phyloP scores from a whole-genome alignment of 495 filamentous ascomycete genomes.

The Neurospora discreta region DNA sequence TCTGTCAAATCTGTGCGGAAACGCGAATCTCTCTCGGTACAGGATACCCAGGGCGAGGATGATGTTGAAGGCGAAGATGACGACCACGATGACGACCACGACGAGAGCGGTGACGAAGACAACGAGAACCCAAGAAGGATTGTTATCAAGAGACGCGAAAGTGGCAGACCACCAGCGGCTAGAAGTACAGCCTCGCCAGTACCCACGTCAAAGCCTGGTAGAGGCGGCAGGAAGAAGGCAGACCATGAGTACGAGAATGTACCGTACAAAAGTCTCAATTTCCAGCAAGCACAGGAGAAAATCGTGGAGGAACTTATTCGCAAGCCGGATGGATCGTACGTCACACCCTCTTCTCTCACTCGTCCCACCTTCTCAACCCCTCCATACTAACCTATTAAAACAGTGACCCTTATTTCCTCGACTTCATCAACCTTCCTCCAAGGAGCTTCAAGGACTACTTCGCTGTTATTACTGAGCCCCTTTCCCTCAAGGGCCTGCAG shows the following conservation, averaged over 20 bases:
- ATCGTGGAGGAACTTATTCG: conserved; percentile 58
- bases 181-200: neutral
- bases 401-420: conserved; percentile 41
- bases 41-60: conserved; percentile 14
- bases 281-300: conserved; percentile 75
- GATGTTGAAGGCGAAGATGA: conserved; percentile 17
- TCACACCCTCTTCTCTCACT: conserved; percentile 10
- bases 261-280: conserved; percentile 50
- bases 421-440: conserved; percentile 56
- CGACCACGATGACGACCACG: conserved; percentile 19
- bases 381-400: conserved; percentile 28
- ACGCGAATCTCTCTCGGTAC: conserved; percentile 10
- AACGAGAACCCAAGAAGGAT: conserved; percentile 19
- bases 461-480: conserved; percentile 57
- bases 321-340: conserved; percentile 50
- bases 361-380: neutral
- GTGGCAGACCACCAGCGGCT: conserved; percentile 16
- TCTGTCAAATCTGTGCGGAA: neutral
- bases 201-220: conserved; percentile 4
- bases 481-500: conserved; percentile 58
- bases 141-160: conserved; percentile 19
- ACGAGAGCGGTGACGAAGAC: conserved; percentile 24
- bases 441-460: conserved; percentile 64
- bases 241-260: conserved; percentile 42
- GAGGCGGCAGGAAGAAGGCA: conserved; percentile 20